phyloP scores from a whole-genome alignment of 208 protist species.

The Leishmania mexicana region DNA sequence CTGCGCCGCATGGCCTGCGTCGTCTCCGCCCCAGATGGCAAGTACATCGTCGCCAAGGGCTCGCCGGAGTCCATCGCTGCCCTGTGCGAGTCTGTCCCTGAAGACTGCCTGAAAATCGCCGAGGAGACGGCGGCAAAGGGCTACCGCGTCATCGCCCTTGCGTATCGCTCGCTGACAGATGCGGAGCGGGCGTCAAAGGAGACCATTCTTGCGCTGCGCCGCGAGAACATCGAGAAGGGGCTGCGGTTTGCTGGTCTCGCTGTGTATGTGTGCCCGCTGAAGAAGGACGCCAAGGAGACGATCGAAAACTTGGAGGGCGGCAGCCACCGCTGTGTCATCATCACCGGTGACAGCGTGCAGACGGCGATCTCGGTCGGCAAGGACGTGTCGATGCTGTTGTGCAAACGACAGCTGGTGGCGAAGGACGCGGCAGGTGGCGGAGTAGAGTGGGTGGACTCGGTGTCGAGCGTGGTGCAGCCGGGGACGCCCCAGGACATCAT shows the following conservation, averaged over 20 bases:
- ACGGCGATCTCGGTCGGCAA: slow-evolving; percentile 97
- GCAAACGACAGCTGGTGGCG: slow-evolving; percentile 68
- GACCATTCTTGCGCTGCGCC: slow-evolving; percentile 53
- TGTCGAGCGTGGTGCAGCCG: slow-evolving; percentile 38
- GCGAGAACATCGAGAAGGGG: slow-evolving; percentile 89
- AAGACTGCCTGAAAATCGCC: slow-evolving; percentile 81
- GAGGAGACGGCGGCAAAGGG: slow-evolving; percentile 90
- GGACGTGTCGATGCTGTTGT: slow-evolving; percentile 87
- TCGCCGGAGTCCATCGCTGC: slow-evolving; percentile 95
- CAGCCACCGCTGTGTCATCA: slow-evolving; percentile 95
- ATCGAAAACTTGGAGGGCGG: slow-evolving; percentile 84
- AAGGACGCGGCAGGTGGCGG: slow-evolving; percentile 18
- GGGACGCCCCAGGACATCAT: slow-evolving; percentile 35
- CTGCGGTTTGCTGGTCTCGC: slow-evolving; percentile 97
- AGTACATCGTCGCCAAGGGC: slow-evolving; percentile 93
- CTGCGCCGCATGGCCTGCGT: slow-evolving; percentile 97
- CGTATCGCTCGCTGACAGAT: slow-evolving; percentile 77
- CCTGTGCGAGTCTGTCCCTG: slow-evolving; percentile 85
- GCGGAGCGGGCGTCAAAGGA: slow-evolving; percentile 49
- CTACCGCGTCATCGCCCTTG: slow-evolving; percentile 97
- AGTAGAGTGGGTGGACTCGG: slow-evolving; percentile 72
- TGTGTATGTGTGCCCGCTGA: slow-evolving; percentile 95
- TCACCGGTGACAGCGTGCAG: slow-evolving; percentile 98
- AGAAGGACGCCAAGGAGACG: slow-evolving; percentile 88
- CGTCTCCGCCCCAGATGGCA: slow-evolving; percentile 53